Base-by-base conservation (phyloP, 108 stramenopile species). In the Pseudonitzschia pungens region DNA sequence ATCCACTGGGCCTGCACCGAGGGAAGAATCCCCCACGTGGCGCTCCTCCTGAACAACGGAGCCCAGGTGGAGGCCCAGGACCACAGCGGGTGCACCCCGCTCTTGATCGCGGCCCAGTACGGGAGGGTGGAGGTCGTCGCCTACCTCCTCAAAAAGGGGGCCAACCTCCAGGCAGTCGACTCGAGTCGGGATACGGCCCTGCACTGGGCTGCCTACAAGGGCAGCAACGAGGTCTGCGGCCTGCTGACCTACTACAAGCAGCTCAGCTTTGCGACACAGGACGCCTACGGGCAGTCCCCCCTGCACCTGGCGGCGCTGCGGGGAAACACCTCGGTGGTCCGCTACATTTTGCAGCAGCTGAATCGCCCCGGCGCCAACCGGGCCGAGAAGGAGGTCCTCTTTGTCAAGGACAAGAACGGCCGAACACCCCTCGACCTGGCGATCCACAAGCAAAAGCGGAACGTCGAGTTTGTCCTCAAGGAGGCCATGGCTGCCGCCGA, bases 191-290 rank as follows among this genome's bases (percentile, higher is more conserved):
- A 98, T 73, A 88, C 95, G 10, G 95, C 96, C 2, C 69, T 96
- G 62, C 98, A 98, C 73, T 98, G 98, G 98, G 98, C 96, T 6
- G 94, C 97, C 36, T 97, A 97, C 79, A 98, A 97, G 79, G 98
- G 96, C 40, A 84, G 84, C 58, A 81, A 93, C 29, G 81, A 87
- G 51, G 92, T 98, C 11, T 86, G 95, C 64, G 95, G 92, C 51
- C 73, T 97, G 73, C 69, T 98, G n/a, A 70, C 87, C 18, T 92
- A 92, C 73, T 86, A 76, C 73, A 67, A 74, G 27, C 20, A 28
- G 32, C 57, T 70, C 0, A 32, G 27, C 20, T 78, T 79, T 20
- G 78, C 81, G 12, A 73, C 80, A 45, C 76, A 86, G 9, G 96
- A 98, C 84, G 88, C 80, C 10, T 97, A 95, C 75, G 95, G 95